These are phyloP conservation scores for Cytospora schulzeri DNA, from an alignment of 2,329 filamentous ascomycete species.

Conservation along the genomic window DNA sequence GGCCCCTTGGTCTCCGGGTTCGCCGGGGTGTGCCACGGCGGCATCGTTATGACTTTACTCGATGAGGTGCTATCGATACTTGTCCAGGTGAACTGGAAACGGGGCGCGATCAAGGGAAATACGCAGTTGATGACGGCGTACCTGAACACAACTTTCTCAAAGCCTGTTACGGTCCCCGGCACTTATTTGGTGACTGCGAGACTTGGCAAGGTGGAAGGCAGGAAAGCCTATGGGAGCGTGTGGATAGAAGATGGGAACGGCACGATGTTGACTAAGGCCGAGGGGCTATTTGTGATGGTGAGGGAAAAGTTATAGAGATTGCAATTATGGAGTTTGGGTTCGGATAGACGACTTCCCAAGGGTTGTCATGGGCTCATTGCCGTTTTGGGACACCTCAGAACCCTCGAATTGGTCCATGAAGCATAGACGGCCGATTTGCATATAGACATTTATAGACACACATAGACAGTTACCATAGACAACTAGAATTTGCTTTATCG, in stretches of 20 bases:
- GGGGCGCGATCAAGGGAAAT: slow-evolving; percentile 28
- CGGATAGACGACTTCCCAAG: no score
- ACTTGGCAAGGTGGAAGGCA: slow-evolving; percentile 49
- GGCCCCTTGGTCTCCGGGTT: slow-evolving; percentile 58
- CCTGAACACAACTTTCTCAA: slow-evolving; percentile 57
- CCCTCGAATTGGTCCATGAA: background rate
- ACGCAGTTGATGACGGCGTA: slow-evolving; percentile 50
- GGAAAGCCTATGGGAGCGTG: slow-evolving; percentile 55
- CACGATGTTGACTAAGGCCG: slow-evolving; percentile 50
- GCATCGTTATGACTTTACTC: slow-evolving; percentile 58
- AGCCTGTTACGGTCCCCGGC: slow-evolving; percentile 53
- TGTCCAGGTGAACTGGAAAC: slow-evolving; percentile 43
- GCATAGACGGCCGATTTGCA: background rate
- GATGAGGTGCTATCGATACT: slow-evolving; percentile 60
- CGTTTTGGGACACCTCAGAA: background rate
- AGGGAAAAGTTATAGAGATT: slow-evolving; percentile 30
- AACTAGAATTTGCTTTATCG: background rate
- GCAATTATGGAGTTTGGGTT: background rate
- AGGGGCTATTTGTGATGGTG: slow-evolving; percentile 52
- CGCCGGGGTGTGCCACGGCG: slow-evolving; percentile 56
- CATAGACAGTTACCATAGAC: background rate
- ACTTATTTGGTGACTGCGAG: slow-evolving; percentile 50
- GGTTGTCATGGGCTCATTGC: no score
- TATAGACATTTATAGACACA: no score
- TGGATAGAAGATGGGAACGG: slow-evolving; percentile 53